Conservation (phyloP, 495 filamentous ascomycete genomes). For the Parathielavia hyrcaniae region DNA sequence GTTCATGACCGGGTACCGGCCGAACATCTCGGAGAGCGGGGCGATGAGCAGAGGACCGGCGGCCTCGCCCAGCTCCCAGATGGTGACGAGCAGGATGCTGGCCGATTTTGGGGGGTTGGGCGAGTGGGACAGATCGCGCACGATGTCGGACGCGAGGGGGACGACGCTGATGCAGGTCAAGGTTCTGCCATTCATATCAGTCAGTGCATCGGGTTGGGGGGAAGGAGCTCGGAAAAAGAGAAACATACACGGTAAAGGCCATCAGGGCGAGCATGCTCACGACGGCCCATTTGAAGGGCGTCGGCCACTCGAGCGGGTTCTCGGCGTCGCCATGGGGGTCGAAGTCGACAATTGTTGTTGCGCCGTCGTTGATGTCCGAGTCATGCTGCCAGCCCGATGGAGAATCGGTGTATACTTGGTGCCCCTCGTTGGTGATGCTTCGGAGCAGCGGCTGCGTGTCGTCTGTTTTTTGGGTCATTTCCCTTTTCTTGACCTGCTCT, state of each 20-base stretch:
- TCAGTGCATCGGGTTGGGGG: neutral
- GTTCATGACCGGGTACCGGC: constrained; percentile 51
- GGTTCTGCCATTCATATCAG: constrained; percentile 32
- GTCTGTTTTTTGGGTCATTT: constrained; percentile 4
- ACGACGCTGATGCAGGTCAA: constrained; percentile 53
- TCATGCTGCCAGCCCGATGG: neutral
- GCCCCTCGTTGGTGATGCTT: constrained; percentile 15
- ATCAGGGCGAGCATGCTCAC: constrained; percentile 44
- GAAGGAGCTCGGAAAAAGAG: neutral
- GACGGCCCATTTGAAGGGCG: constrained; percentile 45
- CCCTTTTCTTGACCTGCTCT: neutral
- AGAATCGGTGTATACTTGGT: constrained; percentile 9
- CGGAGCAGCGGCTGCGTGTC: constrained; percentile 16
- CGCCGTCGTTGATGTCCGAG: constrained; percentile 27
- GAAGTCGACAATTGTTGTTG: constrained; percentile 39
- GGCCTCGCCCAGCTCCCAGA: constrained; percentile 53
- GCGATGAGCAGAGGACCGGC: constrained; percentile 55
- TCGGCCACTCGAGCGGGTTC: constrained; percentile 50
- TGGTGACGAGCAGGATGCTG: constrained; percentile 51
- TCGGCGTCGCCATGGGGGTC: constrained; percentile 45
- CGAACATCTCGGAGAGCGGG: constrained; percentile 52
- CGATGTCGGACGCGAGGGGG: constrained; percentile 47
- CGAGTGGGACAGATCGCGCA: constrained; percentile 39
- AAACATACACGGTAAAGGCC: constrained; percentile 50
- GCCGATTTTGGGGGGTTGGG: constrained; percentile 38